Percentiles rank a stretch among this genome's conserved stretches.
Evolutionary conservation across 371 early-diverging fungal species (phyloP).

Genomic region (Mortierella sp.): DNA sequence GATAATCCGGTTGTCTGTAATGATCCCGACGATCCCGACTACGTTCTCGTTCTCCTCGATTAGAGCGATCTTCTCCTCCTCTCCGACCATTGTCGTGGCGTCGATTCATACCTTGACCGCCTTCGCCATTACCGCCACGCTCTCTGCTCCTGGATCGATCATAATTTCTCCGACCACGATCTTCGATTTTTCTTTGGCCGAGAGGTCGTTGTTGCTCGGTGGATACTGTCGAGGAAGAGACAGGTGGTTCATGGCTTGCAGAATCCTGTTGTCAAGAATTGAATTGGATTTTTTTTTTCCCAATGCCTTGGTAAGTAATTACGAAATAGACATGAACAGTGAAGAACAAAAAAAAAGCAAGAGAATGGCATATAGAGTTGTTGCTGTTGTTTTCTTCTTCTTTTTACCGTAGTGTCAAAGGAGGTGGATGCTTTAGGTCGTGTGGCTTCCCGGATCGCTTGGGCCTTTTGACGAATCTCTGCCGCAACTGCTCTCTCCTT

Average conservation of each 20-base stretch:
- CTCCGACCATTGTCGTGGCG: slow-evolving; percentile 7
- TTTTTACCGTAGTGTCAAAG: slow-evolving; percentile 15
- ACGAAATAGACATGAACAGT: slow-evolving; percentile 7
- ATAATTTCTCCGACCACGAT: slow-evolving; percentile 4
- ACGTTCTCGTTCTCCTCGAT: slow-evolving; percentile 17
- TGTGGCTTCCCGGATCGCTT: slow-evolving; percentile 35
- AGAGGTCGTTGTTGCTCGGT: background rate
- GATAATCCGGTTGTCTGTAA: slow-evolving; percentile 19
- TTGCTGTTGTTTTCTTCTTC: too few relatives aligned
- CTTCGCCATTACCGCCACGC: slow-evolving; percentile 9
- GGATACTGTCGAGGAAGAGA: background rate
- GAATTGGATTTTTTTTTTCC: background rate
- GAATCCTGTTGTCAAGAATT: background rate
- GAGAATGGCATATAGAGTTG: too few relatives aligned
- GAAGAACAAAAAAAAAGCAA: slow-evolving; percentile 3
- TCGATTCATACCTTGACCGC: too few relatives aligned
- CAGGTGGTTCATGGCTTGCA: background rate
- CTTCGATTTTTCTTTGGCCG: slow-evolving; percentile 10
- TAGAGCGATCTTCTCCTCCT: slow-evolving; percentile 16
- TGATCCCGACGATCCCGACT: slow-evolving; percentile 35
- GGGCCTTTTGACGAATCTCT: slow-evolving; percentile 40
- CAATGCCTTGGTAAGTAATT: too few relatives aligned
- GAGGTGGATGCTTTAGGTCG: slow-evolving; percentile 29
- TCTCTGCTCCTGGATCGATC: slow-evolving; percentile 42
- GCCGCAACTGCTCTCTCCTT: slow-evolving; percentile 42